Base-by-base conservation (phyloP, 192 early-diverging fungal species). In the Chytriomyces sp. region DNA sequence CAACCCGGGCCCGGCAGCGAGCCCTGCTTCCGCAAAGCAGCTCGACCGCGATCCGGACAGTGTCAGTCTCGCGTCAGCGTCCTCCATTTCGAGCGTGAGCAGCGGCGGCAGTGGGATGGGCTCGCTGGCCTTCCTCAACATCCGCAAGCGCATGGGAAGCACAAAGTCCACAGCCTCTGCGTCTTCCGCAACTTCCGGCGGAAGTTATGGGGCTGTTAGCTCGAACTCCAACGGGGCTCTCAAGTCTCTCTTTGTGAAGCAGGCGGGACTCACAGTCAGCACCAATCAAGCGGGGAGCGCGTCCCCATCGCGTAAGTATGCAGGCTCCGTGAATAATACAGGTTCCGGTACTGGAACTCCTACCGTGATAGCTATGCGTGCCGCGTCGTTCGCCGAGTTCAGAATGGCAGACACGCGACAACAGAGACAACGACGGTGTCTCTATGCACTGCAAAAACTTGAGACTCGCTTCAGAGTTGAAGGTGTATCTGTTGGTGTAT, bases 311-410 rank as follows among this genome's bases (percentile, higher is more conserved):
- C n/a, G n/a, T n/a, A n/a, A n/a, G n/a, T n/a, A n/a, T n/a, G n/a
- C n/a, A n/a, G n/a, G n/a, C n/a, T n/a, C n/a, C n/a, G n/a, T n/a
- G n/a, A n/a, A n/a, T n/a, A n/a, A n/a, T n/a, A n/a, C n/a, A n/a
- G n/a, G n/a, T n/a, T n/a, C n/a, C n/a, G n/a, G n/a, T n/a, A n/a
- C n/a, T n/a, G n/a, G n/a, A n/a, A n/a, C n/a, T n/a, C n/a, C n/a
- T n/a, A n/a, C n/a, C n/a, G n/a, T n/a, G n/a, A n/a, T n/a, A n/a
- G n/a, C n/a, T n/a, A n/a, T n/a, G 44, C 39, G 64, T 25, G 3
- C 40, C 33, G 0, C 70, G n/a, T 40, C 79, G 31, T 77, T 84
- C 32, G 79, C 81, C 7, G 81, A 84, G 32, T 85, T 85, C 65
- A 31, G 67, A 39, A 49, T 71, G 39, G 25, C 17, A 7, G 83